A percentile compares a stretch with the other conserved stretches of the same genome.
Conservation (phyloP, 2,329 filamentous ascomycete genomes). For the Sporothrix humicola region DNA sequence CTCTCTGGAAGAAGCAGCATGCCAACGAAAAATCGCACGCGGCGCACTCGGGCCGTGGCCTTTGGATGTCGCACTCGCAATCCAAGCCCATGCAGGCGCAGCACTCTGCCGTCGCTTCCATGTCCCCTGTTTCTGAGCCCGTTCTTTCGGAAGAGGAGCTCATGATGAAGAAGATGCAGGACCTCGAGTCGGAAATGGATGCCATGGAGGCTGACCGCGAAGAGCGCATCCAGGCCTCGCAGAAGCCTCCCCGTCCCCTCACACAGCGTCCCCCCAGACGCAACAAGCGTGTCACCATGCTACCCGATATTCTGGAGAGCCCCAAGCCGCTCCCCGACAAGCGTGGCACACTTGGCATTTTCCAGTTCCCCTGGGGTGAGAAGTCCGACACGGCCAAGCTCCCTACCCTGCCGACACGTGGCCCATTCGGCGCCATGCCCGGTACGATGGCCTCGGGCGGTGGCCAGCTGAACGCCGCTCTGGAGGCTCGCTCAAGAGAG, state of each 20-base stretch:
- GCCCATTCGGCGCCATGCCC: constrained; percentile 54
- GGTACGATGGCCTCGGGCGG: constrained; percentile 58
- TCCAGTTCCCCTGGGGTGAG: constrained; percentile 71
- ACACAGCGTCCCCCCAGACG: constrained; percentile 61
- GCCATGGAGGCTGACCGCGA: constrained; percentile 24
- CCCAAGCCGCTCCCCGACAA: constrained; percentile 64
- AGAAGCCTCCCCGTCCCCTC: constrained; percentile 49
- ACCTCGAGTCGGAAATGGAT: constrained; percentile 30
- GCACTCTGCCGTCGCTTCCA: neutral
- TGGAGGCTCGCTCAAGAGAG: constrained; percentile 47
- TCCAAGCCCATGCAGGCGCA: neutral
- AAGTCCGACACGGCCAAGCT: constrained; percentile 61
- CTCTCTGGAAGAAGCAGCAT: constrained; percentile 28
- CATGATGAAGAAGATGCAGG: constrained; percentile 28
- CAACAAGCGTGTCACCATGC: constrained; percentile 61
- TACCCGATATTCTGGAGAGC: constrained; percentile 68
- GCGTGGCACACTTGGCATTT: constrained; percentile 65
- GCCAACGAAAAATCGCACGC: neutral
- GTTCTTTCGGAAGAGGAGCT: constrained; percentile 1
- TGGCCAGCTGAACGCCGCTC: constrained; percentile 43
- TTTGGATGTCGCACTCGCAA: constrained; percentile 24
- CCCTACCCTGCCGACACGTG: constrained; percentile 28
- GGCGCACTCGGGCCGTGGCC: neutral
- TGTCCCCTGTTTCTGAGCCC: neutral
- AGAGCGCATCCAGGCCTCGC: constrained; percentile 31